Conservation (phyloP, 768 basidiomycete species). For the Boletus sp. region DNA sequence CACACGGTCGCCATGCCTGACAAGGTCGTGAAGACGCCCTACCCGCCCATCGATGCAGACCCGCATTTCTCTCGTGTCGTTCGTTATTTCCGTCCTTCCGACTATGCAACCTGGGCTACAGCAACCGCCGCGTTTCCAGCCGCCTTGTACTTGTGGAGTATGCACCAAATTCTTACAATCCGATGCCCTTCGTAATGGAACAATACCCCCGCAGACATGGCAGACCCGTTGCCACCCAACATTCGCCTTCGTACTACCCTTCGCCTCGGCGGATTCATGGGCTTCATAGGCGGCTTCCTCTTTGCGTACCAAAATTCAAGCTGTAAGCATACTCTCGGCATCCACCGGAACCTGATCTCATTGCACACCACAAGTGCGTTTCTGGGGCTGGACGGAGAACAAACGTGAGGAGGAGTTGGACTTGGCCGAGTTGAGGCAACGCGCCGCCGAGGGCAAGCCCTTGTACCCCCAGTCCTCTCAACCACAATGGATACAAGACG, state of each 20-base stretch:
- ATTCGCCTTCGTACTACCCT: conserved; percentile 38
- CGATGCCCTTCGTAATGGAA: conserved; percentile 7
- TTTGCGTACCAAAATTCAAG: conserved; percentile 89
- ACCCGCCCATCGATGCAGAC: conserved; percentile 91
- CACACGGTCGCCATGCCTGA: conserved; percentile 32
- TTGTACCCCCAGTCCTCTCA: conserved; percentile 83
- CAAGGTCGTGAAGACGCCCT: conserved; percentile 60
- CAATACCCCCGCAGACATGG: conserved; percentile 37
- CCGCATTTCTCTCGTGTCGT: conserved; percentile 87
- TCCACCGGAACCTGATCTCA: conserved; percentile 10
- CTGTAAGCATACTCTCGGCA: conserved; percentile 46
- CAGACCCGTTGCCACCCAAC: conserved; percentile 40
- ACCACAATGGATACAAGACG: conserved; percentile 80
- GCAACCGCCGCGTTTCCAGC: conserved; percentile 79
- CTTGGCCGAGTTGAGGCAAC: conserved; percentile 70
- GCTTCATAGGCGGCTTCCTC: conserved; percentile 88
- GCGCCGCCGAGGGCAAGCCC: conserved; percentile 73
- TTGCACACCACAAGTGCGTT: conserved; percentile 56
- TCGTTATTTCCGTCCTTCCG: conserved; percentile 81
- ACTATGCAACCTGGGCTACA: conserved; percentile 83
- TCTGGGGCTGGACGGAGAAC: conserved; percentile 95
- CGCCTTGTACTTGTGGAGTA: conserved; percentile 81
- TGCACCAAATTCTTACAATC: conserved; percentile 23
- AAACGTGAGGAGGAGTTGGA: conserved; percentile 77
- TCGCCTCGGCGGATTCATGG: conserved; percentile 67